These are phyloP conservation scores for Penicillium paradoxum DNA, from an alignment of 495 filamentous ascomycete species.

Conservation along the genomic window DNA sequence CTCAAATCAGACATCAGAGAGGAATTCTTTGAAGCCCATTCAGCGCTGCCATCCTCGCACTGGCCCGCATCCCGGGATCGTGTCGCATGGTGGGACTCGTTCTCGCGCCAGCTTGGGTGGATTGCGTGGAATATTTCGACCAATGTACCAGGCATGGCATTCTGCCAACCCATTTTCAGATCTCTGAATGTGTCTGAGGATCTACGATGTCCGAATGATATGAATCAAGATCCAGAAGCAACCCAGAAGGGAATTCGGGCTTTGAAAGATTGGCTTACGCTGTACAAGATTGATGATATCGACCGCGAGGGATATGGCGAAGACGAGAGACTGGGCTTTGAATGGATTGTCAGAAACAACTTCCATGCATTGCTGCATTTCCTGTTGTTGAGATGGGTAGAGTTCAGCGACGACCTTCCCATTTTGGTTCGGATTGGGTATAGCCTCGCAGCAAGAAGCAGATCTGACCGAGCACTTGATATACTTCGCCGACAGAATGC, in stretches of 20 bases:
- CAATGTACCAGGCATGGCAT: slow-evolving; percentile 5
- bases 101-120: slow-evolving; percentile 29
- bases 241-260: not conserved
- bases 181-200: not conserved
- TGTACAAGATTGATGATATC: not conserved
- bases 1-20: slow-evolving; percentile 16
- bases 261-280: slow-evolving; percentile 5
- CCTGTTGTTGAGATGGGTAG: slow-evolving; percentile 11
- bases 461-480: not conserved
- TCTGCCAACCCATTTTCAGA: slow-evolving; percentile 1
- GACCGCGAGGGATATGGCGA: not conserved
- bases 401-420: slow-evolving; percentile 2
- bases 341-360: slow-evolving; percentile 7
- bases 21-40: not conserved
- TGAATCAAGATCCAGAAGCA: not conserved
- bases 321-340: slow-evolving; percentile 1
- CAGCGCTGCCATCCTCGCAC: not conserved
- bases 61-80: not conserved
- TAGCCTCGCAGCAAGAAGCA: slow-evolving; percentile 9
- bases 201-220: not conserved
- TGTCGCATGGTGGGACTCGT: slow-evolving; percentile 15
- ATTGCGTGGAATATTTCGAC: slow-evolving; percentile 22
- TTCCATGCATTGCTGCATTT: slow-evolving; percentile 13
- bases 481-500: not conserved
- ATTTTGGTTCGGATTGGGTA: not conserved